Conservation (phyloP, 768 basidiomycete species). For the Pluteus cervinus region DNA sequence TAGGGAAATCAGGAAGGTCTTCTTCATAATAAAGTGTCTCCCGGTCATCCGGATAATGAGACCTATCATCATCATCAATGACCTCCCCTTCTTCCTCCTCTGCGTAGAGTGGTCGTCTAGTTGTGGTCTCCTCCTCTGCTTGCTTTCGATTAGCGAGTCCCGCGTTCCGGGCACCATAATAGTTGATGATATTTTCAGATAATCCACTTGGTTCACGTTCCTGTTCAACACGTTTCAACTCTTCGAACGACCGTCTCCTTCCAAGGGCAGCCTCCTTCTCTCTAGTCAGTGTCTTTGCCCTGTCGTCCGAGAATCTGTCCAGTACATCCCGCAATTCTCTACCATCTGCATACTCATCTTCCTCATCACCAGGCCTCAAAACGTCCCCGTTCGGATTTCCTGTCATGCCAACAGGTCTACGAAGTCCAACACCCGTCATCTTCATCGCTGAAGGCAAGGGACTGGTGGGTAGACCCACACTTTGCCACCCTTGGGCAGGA, state of each 20-base stretch:
- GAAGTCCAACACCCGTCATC: no score
- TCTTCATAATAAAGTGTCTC: slow-evolving; percentile 19
- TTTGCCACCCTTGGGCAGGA: no score
- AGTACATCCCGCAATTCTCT: slow-evolving; percentile 31
- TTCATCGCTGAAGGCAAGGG: no score
- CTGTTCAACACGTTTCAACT: slow-evolving; percentile 8
- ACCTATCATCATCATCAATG: slow-evolving; percentile 12
- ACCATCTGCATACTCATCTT: slow-evolving; percentile 19
- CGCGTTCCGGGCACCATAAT: no score
- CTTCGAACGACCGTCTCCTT: slow-evolving; percentile 9
- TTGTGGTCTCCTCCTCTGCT: slow-evolving; percentile 7
- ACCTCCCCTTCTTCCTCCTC: slow-evolving; percentile 10
- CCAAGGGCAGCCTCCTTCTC: slow-evolving; percentile 5
- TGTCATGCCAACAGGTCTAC: no score
- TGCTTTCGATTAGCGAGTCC: not conserved
- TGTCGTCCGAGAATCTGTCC: slow-evolving; percentile 28
- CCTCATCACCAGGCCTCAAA: no score
- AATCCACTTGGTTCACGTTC: slow-evolving; percentile 5
- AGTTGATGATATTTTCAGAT: no score
- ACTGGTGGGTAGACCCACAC: no score
- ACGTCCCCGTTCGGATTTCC: no score
- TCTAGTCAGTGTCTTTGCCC: slow-evolving; percentile 2
- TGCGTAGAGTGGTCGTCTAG: no score
- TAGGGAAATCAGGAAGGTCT: no score
- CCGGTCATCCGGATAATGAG: slow-evolving; percentile 7